These are phyloP conservation scores for Colletotrichum phormii DNA, from an alignment of 2,329 filamentous ascomycete species.

Conservation along the genomic window DNA sequence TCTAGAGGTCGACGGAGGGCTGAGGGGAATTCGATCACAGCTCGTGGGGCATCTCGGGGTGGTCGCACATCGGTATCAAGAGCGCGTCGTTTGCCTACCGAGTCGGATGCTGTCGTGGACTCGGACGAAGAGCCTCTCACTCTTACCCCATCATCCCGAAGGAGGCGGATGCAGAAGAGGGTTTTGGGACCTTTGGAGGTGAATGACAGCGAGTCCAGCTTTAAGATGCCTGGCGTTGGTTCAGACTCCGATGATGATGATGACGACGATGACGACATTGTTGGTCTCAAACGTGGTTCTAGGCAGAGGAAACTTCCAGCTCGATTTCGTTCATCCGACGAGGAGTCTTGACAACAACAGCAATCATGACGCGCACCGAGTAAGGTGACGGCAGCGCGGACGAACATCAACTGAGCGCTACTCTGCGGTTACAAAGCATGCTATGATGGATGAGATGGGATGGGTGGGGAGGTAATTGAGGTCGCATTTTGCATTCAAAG, in stretches of 20 bases:
- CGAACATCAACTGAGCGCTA: not conserved
- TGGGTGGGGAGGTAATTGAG: slow-evolving; percentile 3
- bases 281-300: slow-evolving; percentile 15
- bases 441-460: slow-evolving; percentile 1
- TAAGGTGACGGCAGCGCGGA: not conserved
- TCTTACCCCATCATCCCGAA: slow-evolving; percentile 1
- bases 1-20: slow-evolving; percentile 4
- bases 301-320: slow-evolving; percentile 30
- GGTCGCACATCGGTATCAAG: slow-evolving; percentile 3
- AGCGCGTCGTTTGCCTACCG: not conserved
- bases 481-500: slow-evolving; percentile 14
- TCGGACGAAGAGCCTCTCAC: slow-evolving; percentile 8
- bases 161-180: not conserved
- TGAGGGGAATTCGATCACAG: slow-evolving; percentile 13
- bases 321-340: slow-evolving; percentile 25
- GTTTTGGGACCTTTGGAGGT: slow-evolving; percentile 1
- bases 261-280: slow-evolving; percentile 8
- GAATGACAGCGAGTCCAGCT: slow-evolving; percentile 32
- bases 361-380: not conserved
- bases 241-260: slow-evolving; percentile 29
- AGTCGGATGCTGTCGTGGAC: slow-evolving; percentile 2
- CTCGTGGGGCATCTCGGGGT: slow-evolving; percentile 10
- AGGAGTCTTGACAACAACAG: slow-evolving; percentile 14
- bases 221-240: slow-evolving; percentile 12
- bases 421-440: not conserved